Base-by-base conservation (phyloP, 2,329 filamentous ascomycete species). In the Aspergillus vadensis region DNA sequence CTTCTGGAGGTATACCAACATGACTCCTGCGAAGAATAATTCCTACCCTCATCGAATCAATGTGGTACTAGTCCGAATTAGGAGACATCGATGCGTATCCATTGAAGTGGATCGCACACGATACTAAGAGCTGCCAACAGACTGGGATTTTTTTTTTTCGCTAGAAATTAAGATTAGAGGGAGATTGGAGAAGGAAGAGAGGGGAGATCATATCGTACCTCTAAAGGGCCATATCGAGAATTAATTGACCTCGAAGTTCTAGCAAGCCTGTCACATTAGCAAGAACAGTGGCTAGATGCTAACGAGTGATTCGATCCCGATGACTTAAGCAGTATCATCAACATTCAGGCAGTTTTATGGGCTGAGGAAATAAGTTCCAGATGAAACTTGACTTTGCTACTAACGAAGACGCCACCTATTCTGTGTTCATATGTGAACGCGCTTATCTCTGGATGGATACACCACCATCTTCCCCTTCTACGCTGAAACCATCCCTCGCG, bases 51-150 rank as follows among this genome's bases (percentile, higher is more conserved):
- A 23, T 39, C 36, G 36, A 53, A 47, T 59, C 23, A 30, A 32
- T 32, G 15, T 15, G 7, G 27, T 25, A 17, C 25, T 32, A 32
- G 47, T 32, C 27, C 27, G 7, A 10, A 19, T 19, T 3, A 36
- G 32, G 32, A 36, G 32, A 14, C 32, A 36, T 30, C 27, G 27
- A 30, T 36, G 5, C 32, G 32, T 36, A 14, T 36, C 32, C 32
- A 63, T 63, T 51, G 60, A 66, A 65, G 63, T 66, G 61, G 64
- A 67, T 67, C 64, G 65, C 52, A 58, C 61, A 57, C 64, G 63
- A 67, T 60, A 23, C 62, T 52, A 59, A 61, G 57, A 63, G 64
- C 59, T 61, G 53, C 51, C 55, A 54, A 53, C 59, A 30, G 57
- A 55, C 25, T 27, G 7, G 25, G 7, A 27, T 1, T 27, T 27